phyloP scores from a whole-genome alignment of 768 basidiomycete species.

The Calocera viscosa region DNA sequence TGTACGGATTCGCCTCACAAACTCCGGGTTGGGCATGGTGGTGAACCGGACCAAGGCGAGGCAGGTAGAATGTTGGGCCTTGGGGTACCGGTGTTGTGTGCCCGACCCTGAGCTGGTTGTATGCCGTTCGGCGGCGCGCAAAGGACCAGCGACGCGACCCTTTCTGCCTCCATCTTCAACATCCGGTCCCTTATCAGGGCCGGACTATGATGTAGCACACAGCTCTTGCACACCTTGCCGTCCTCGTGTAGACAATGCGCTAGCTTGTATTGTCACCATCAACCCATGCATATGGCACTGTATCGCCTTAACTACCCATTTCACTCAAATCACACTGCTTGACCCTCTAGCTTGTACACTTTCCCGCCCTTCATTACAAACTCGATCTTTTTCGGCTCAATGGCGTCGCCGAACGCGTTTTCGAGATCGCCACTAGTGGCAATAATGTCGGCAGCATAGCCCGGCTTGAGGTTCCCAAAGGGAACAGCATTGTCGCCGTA shows the following conservation, averaged over 20 bases:
- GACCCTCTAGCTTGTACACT: slow-evolving; percentile 34
- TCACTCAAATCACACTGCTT: not conserved
- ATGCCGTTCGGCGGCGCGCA: not conserved
- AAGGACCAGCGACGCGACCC: not conserved
- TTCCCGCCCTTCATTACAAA: slow-evolving; percentile 51
- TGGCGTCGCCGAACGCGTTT: slow-evolving; percentile 34
- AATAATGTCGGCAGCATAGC: slow-evolving; percentile 45
- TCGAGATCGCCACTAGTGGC: slow-evolving; percentile 29
- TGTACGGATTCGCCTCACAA: not conserved
- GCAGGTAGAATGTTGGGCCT: not conserved
- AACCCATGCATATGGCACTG: not conserved
- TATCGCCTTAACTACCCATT: not conserved
- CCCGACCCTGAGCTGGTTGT: not conserved
- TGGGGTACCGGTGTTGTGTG: not conserved
- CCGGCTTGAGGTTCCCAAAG: slow-evolving; percentile 41
- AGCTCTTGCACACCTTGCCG: not conserved
- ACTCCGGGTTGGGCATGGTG: not conserved
- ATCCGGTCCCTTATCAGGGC: not conserved
- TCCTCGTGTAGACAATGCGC: not conserved
- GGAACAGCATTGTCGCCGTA: slow-evolving; percentile 36
- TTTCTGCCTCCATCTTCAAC: not conserved
- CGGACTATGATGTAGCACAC: too few species aligned
- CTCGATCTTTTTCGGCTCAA: slow-evolving; percentile 35
- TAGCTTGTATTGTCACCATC: not conserved
- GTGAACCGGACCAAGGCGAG: not conserved